These are phyloP conservation scores for Monilinia fructicola DNA, from an alignment of 2,329 filamentous ascomycete species.

Conservation along the genomic window DNA sequence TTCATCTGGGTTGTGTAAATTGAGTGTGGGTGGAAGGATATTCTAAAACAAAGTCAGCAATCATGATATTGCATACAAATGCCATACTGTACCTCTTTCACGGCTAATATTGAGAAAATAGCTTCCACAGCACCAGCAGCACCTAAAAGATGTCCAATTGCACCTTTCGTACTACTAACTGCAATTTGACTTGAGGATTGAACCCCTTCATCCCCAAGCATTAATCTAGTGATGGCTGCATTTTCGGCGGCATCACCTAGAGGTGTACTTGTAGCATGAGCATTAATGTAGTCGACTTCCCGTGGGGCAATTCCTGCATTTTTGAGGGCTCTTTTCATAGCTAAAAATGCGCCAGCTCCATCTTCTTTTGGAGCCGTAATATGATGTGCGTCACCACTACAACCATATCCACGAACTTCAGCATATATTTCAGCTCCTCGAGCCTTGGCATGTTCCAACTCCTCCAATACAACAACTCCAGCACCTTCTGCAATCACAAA, in stretches of 20 bases:
- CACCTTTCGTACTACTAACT: constrained; percentile 91
- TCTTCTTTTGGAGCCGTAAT: constrained; percentile 87
- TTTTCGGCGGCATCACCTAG: constrained; percentile 90
- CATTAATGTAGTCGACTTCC: constrained; percentile 87
- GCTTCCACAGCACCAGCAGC: constrained; percentile 90
- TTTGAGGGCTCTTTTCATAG: constrained; percentile 81
- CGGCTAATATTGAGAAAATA: constrained; percentile 76
- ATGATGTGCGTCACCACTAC: constrained; percentile 87
- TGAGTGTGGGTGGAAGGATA: constrained; percentile 80
- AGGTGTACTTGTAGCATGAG: constrained; percentile 85
- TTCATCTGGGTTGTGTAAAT: constrained; percentile 66
- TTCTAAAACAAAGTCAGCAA: constrained; percentile 52
- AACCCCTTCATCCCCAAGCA: constrained; percentile 71
- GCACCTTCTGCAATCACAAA: constrained; percentile 95
- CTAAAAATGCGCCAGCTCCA: constrained; percentile 75
- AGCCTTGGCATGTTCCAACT: constrained; percentile 79
- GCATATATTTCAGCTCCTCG: constrained; percentile 83
- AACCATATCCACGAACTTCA: constrained; percentile 84
- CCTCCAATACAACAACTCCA: constrained; percentile 84
- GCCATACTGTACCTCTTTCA: constrained; percentile 65
- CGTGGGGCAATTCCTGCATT: constrained; percentile 67
- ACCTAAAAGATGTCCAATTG: constrained; percentile 86
- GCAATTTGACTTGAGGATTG: constrained; percentile 64
- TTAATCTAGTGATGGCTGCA: constrained; percentile 71
- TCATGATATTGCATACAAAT: neutral